These are phyloP conservation scores for Quercus gilva DNA, from an alignment of 306 rosid genomes.

Conservation along the genomic window DNA sequence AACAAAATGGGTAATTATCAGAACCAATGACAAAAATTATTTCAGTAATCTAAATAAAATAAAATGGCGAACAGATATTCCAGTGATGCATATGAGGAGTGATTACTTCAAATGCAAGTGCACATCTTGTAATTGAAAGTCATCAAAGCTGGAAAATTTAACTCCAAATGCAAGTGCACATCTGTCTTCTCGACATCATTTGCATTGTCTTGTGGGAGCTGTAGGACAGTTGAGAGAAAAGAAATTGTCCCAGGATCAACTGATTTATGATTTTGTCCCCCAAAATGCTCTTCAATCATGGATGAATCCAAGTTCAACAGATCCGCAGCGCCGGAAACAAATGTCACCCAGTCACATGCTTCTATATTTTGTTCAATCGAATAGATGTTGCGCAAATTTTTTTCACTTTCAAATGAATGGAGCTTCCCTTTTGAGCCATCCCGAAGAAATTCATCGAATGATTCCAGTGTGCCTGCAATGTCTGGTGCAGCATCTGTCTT, in stretches of 20 bases:
- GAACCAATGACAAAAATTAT: not conserved
- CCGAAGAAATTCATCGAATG: not conserved
- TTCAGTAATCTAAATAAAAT: not conserved
- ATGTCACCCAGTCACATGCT: slow-evolving; percentile 9
- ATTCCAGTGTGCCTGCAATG: no score
- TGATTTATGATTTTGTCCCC: not conserved
- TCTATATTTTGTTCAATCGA: slow-evolving; percentile 9
- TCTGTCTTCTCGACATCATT: not conserved
- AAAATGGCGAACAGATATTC: not conserved
- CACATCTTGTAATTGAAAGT: not conserved
- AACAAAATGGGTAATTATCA: not conserved
- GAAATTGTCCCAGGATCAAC: slow-evolving; percentile 24
- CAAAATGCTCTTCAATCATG: slow-evolving; percentile 1
- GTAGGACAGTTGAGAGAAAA: slow-evolving; percentile 15
- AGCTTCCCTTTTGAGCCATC: slow-evolving; percentile 16
- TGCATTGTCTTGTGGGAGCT: slow-evolving; percentile 19
- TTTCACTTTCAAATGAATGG: slow-evolving; percentile 18
- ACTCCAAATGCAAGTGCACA: no score
- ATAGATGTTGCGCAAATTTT: slow-evolving; percentile 9
- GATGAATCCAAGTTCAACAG: slow-evolving; percentile 14
- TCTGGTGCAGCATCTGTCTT: not conserved
- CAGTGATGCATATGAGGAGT: not conserved
- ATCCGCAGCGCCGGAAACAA: slow-evolving; percentile 19
- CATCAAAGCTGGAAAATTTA: not conserved
- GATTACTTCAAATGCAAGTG: not conserved